Evolutionary conservation across 1,139 yeast genomes (phyloP).

Genomic region (Yamadazyma triangularis): DNA sequence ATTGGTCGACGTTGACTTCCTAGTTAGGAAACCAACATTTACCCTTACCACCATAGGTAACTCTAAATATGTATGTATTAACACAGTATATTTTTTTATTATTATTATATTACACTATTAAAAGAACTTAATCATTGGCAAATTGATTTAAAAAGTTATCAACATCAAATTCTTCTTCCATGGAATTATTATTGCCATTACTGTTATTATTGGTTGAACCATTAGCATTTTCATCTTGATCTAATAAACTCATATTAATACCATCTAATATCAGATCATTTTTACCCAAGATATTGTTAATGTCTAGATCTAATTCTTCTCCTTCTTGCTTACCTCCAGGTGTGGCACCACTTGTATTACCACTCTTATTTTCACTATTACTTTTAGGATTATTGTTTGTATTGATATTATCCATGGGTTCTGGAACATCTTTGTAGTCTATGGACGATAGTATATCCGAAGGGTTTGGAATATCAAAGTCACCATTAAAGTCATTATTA

Average conservation of each 20-base stretch:
- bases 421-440: conserved; percentile 16
- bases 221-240: conserved; percentile 20
- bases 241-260: conserved; percentile 39
- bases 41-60: too few species aligned
- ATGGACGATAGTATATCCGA: conserved; percentile 36
- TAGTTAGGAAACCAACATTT: conserved; percentile 24
- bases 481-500: conserved; percentile 8
- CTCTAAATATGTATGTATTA: too few species aligned
- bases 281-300: conserved; percentile 38
- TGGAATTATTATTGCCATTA: conserved; percentile 13
- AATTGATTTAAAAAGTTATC: conserved; percentile 45
- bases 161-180: conserved; percentile 41
- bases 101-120: too few species aligned
- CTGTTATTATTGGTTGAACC: conserved; percentile 5
- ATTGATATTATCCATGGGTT: background rate
- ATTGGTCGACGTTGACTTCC: conserved; percentile 32
- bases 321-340: too few species aligned
- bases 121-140: conserved; percentile 20
- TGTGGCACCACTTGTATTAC: too few species aligned
- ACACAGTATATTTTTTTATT: too few species aligned
- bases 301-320: conserved; percentile 31
- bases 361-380: conserved; percentile 1
- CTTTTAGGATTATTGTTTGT: conserved; percentile 5
- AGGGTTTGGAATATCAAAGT: conserved; percentile 26
- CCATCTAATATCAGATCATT: conserved; percentile 44